Evolutionary conservation across 164 flowering plant species (phyloP).

Genomic region (Stephania cephalantha): DNA sequence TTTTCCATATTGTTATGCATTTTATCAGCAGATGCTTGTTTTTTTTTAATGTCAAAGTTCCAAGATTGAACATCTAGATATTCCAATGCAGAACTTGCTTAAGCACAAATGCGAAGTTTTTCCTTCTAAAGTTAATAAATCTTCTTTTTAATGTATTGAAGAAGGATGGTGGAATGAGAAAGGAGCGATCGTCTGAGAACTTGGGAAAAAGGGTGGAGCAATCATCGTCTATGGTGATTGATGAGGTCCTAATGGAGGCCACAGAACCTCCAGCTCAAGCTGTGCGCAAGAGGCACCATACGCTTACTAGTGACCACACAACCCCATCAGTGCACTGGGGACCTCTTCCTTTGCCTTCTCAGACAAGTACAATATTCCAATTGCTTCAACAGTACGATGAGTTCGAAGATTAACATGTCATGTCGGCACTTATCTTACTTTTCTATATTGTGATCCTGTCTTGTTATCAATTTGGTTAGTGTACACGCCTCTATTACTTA

Average conservation of each 20-base stretch:
- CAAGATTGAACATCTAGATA: too few species aligned
- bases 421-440: not conserved
- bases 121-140: not conserved
- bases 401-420: constrained; percentile 5
- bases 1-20: too few species aligned
- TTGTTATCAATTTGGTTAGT: not conserved
- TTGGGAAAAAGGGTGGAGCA: constrained; percentile 33
- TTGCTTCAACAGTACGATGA: constrained; percentile 19
- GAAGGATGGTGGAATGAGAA: constrained; percentile 32
- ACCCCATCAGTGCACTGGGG: constrained; percentile 6
- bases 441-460: not conserved
- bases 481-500: not conserved
- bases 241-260: constrained; percentile 18
- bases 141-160: not conserved
- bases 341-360: not conserved
- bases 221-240: constrained; percentile 14
- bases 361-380: constrained; percentile 14
- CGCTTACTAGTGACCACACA: constrained; percentile 17
- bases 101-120: not conserved
- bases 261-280: constrained; percentile 25
- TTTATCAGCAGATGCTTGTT: too few species aligned
- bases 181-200: constrained; percentile 26
- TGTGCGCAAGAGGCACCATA: constrained; percentile 51
- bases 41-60: too few species aligned
- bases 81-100: too few species aligned